Evolutionary conservation across 352 stramenopile species (phyloP).

Genomic region (Phytophthora podocarpi): DNA sequence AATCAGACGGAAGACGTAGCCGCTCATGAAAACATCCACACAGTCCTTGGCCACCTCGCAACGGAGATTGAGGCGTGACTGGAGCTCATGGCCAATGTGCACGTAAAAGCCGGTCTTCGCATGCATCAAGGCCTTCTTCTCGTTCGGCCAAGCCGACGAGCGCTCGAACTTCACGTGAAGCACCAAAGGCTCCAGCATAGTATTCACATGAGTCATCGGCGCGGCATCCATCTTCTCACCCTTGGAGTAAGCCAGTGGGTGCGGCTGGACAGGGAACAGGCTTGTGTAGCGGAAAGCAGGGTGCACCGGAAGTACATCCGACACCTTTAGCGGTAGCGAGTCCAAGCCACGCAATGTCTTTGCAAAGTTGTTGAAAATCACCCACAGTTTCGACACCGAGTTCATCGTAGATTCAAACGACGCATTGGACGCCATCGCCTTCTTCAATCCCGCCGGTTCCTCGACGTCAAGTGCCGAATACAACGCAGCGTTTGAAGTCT

Average conservation of each 20-base stretch:
- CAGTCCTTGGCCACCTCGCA: constrained; percentile 78
- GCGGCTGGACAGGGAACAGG: constrained; percentile 79
- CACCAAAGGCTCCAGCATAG: constrained; percentile 73
- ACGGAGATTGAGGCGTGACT: constrained; percentile 58
- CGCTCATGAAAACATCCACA: constrained; percentile 83
- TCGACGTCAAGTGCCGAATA: constrained; percentile 74
- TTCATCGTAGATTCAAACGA: constrained; percentile 83
- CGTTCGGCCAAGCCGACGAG: constrained; percentile 85
- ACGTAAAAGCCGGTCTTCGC: constrained; percentile 92
- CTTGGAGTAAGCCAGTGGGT: constrained; percentile 88
- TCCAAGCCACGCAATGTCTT: constrained; percentile 80
- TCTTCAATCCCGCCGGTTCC: constrained; percentile 46
- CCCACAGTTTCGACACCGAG: constrained; percentile 74
- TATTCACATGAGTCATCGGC: constrained; percentile 69
- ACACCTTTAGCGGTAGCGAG: constrained; percentile 86
- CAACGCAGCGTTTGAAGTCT: constrained; percentile 76
- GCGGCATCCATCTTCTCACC: constrained; percentile 57
- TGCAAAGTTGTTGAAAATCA: constrained; percentile 82
- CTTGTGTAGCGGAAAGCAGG: constrained; percentile 88
- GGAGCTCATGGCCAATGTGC: constrained; percentile 82
- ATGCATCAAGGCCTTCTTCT: constrained; percentile 77
- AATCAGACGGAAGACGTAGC: constrained; percentile 84
- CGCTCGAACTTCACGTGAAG: constrained; percentile 86
- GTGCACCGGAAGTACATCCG: constrained; percentile 79
- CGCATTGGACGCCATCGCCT: constrained; percentile 34